Base-by-base conservation (phyloP, 768 basidiomycete species). In the Trametes cubensis region DNA sequence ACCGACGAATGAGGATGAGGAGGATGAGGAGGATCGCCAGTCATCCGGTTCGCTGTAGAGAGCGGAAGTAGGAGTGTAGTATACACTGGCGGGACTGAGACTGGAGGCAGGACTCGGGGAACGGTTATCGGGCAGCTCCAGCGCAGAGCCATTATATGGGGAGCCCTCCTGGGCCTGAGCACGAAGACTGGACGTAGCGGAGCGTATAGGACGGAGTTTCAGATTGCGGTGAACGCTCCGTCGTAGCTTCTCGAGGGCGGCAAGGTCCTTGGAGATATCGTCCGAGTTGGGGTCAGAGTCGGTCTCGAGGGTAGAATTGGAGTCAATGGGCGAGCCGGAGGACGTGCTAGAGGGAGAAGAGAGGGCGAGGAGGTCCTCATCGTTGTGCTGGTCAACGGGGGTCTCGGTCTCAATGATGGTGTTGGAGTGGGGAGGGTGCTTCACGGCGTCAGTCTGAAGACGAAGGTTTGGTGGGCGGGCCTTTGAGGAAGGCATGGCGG, bases 221-320 rank as follows among this genome's bases (percentile, higher is more conserved):
- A 94, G 81, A 67, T 94, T 94, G 74, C 85, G 81, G 74, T 87
- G 84, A 2, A 94, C 88, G 67, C 78, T 89, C 66, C 82, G 80
- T 38, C 92, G 83, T 8, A 94, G 80, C 66, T 82, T 76, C 60
- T 89, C 87, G 41, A 94, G 83, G 56, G 81, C 82, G 14, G 81
- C 85, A 41, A 93, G 79, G 62, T 88, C 89, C 64, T 84, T 83
- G 17, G 83, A 80, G 57, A 93, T 76, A 64, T 91, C 89, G 66
- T 87, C 89, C 5, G 69, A 62, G 56, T 71, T 72, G 11, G 60
- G 47, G 50, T 75, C 75, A 28, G 69, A 59, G 59, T 72, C 71
- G 14, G 53, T 49, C 28, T 66, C 67, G 4, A 68, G 51, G 17
- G 66, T 64, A 23, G 70, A 64, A 11, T 65, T 51, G 20, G 69